phyloP scores from a whole-genome alignment of 371 early-diverging fungal species.

The Basidiobolus meristosporus region DNA sequence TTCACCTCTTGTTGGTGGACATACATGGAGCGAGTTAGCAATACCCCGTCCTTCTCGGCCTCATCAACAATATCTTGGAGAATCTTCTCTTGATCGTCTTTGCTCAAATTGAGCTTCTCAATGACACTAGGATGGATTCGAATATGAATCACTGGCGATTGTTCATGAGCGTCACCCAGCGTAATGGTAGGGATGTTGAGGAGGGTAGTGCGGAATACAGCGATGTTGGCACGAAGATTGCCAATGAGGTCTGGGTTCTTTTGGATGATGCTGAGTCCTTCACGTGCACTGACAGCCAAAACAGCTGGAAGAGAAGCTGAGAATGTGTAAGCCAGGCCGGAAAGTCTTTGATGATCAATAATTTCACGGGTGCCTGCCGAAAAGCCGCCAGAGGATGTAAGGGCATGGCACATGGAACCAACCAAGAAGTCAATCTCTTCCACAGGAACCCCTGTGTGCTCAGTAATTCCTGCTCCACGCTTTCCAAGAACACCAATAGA shows the following conservation, averaged over 20 bases:
- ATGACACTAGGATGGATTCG: too few species aligned
- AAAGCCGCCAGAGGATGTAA: conserved; percentile 91
- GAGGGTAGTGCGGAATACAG: too few species aligned
- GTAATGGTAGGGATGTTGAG: too few species aligned
- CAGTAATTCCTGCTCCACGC: conserved; percentile 80
- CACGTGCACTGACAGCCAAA: conserved; percentile 25
- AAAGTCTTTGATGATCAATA: conserved; percentile 86
- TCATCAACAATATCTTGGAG: too few species aligned
- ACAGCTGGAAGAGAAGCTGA: conserved; percentile 98
- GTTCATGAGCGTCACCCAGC: too few species aligned
- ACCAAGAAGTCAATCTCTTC: conserved; percentile 84
- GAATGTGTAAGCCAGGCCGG: conserved; percentile 88
- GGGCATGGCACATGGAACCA: conserved; percentile 74
- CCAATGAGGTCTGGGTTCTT: too few species aligned
- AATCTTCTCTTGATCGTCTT: too few species aligned
- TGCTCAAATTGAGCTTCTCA: too few species aligned
- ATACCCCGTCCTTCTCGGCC: conserved; percentile 20
- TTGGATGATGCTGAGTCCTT: too few species aligned
- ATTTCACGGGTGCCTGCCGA: conserved; percentile 75
- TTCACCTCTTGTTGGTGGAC: conserved; percentile 63
- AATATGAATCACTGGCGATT: too few species aligned
- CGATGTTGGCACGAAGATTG: too few species aligned
- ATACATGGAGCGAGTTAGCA: conserved; percentile 76
- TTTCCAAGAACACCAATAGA: conserved; percentile 88
- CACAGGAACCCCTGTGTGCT: conserved; percentile 55